Evolutionary conservation across 2,329 filamentous ascomycete genomes (phyloP).

Genomic region (Coleophoma eucalyptorum): DNA sequence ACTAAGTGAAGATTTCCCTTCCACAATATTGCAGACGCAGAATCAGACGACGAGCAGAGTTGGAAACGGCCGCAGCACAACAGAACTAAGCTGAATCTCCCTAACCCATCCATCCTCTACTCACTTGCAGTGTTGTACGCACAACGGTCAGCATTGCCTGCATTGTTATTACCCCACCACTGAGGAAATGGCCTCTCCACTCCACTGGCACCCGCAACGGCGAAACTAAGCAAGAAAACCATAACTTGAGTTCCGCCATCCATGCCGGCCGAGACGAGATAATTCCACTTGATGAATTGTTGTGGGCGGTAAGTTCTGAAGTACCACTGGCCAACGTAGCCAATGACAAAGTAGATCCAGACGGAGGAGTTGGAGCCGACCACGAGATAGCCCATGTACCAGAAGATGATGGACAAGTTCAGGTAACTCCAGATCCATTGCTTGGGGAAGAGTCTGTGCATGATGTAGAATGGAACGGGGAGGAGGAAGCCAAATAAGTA

Average conservation of each 20-base stretch:
- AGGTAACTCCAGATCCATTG: slow-evolving; percentile 22
- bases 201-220: slow-evolving; percentile 35
- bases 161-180: not conserved
- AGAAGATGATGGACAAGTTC: slow-evolving; percentile 39
- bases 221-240: slow-evolving; percentile 34
- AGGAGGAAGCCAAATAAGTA: slow-evolving; percentile 38
- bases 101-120: not conserved
- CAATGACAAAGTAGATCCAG: slow-evolving; percentile 28
- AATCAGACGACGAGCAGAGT: too few species aligned
- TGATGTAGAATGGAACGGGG: slow-evolving; percentile 33
- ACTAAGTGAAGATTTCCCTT: too few species aligned
- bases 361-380: slow-evolving; percentile 38
- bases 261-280: slow-evolving; percentile 31
- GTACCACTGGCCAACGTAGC: slow-evolving; percentile 31
- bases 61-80: too few species aligned
- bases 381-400: slow-evolving; percentile 37
- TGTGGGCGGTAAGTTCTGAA: slow-evolving; percentile 25
- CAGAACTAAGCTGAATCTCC: too few species aligned
- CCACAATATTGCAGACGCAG: too few species aligned
- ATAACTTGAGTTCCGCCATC: slow-evolving; percentile 33
- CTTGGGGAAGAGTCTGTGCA: slow-evolving; percentile 15
- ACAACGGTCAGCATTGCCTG: not conserved
- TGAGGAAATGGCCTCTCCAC: not conserved
- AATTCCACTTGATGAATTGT: slow-evolving; percentile 32
- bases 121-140: not conserved